Evolutionary conservation across 805 yeast genomes (phyloP).

Genomic region (Lachancea sp.): DNA sequence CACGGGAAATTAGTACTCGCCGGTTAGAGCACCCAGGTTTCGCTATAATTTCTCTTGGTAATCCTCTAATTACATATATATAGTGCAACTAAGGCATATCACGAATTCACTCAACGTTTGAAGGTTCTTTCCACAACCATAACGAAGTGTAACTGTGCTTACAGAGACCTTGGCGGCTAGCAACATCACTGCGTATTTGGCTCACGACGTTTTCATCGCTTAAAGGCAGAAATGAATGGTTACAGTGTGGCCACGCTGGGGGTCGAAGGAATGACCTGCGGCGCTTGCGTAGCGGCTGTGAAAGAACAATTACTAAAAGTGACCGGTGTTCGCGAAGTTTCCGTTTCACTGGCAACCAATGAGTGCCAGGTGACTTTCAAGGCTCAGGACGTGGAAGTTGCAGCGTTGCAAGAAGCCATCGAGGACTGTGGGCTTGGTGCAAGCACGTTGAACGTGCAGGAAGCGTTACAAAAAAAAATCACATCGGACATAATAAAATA

Average conservation of each 20-base stretch:
- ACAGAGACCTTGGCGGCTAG: too few species aligned
- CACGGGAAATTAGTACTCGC: neutral
- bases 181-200: too few species aligned
- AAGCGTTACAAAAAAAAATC: neutral
- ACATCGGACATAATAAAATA: slow-evolving; percentile 6
- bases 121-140: too few species aligned
- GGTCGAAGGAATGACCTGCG: slow-evolving; percentile 83
- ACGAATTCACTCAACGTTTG: neutral
- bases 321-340: slow-evolving; percentile 46
- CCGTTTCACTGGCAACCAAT: slow-evolving; percentile 70
- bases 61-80: neutral
- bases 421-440: slow-evolving; percentile 77
- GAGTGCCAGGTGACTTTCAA: slow-evolving; percentile 55
- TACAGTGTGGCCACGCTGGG: neutral
- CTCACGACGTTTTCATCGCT: neutral
- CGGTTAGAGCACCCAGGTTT: slow-evolving; percentile 4
- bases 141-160: too few species aligned
- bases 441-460: neutral
- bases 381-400: slow-evolving; percentile 24
- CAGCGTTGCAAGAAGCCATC: slow-evolving; percentile 43
- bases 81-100: neutral
- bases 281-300: slow-evolving; percentile 72
- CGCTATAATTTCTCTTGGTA: neutral
- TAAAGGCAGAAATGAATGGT: neutral
- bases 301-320: slow-evolving; percentile 44